Base-by-base conservation (phyloP, 2,329 filamentous ascomycete genomes). In the Davidsoniella eucalypti region DNA sequence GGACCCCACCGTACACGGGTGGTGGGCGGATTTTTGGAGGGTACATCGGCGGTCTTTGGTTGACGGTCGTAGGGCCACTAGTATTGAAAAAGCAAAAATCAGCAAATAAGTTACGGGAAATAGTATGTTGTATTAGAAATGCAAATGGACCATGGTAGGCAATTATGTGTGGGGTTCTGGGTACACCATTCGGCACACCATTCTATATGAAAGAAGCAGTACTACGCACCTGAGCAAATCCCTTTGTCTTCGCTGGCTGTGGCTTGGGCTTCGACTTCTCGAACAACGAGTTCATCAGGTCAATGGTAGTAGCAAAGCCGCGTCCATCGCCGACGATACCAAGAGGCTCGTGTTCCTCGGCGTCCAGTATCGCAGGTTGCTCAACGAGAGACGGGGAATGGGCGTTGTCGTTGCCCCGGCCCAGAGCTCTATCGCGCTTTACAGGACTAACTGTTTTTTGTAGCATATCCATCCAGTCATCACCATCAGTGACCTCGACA, bases 281-380 rank as follows among this genome's bases (percentile, higher is more conserved):
- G 65, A 93, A 95, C 51, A 95, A 70, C 44, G 87, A 94, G 62
- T 94, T 90, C 87, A 94, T 95, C 62, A 95, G 70, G 68, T 95
- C 92, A 66, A 96, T 94, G 60, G 84, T 88, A 17, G 84, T 94
- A 17, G 80, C 76, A 64, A 94, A 90, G 1, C 82, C 81, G 56
- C 77, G 76, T 49, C 73, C 70, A 57, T 76, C 72, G 38, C 66
- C 64, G 57, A 61, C 42, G 12, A 51, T 47, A 25, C 52, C 52
- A 16, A 54, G 37, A 12, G 45, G 44, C 41, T 51, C 48, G 9
- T 41, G 44, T 17, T 51, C 48, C 36, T 52, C 50, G 8, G 51
- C 36, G 16, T 50, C 42, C n/a, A 37, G 40, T 23, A 21, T 54
- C 12, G 58, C 56, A 1, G 58, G 57, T 14, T 50, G 42, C 1